Percentiles rank a stretch among this genome's conserved stretches.
Evolutionary conservation across 1,139 yeast species (phyloP).

Genomic region (Geotrichum klebahnii): DNA sequence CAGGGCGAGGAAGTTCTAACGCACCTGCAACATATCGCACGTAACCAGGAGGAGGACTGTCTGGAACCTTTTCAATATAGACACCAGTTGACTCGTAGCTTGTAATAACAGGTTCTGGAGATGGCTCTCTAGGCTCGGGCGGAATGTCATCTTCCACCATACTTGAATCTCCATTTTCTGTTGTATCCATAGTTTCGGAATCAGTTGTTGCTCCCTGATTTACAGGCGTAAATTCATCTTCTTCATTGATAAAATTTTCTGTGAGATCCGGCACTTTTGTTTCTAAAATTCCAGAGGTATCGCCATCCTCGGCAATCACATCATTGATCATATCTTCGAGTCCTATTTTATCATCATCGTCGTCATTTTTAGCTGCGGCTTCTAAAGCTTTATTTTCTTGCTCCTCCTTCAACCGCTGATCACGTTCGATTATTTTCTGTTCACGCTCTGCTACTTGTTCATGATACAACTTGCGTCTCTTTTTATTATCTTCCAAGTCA

Average conservation of each 20-base stretch:
- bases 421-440: slow-evolving; percentile 3
- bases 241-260: slow-evolving; percentile 16
- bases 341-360: slow-evolving; percentile 22
- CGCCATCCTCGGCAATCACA: slow-evolving; percentile 3
- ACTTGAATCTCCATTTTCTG: slow-evolving; percentile 10
- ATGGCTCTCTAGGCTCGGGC: slow-evolving; percentile 23
- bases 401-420: slow-evolving; percentile 18
- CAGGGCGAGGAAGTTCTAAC: slow-evolving; percentile 28
- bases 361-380: slow-evolving; percentile 17
- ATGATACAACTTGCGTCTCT: slow-evolving; percentile 15
- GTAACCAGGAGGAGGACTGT: slow-evolving; percentile 17
- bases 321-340: slow-evolving; percentile 20
- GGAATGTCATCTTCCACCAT: slow-evolving; percentile 5
- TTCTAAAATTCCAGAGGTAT: slow-evolving; percentile 1
- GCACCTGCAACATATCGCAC: slow-evolving; percentile 29
- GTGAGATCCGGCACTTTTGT: slow-evolving; percentile 19
- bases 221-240: slow-evolving; percentile 13
- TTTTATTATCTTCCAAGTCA: slow-evolving; percentile 20
- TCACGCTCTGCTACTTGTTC: slow-evolving; percentile 15
- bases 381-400: slow-evolving; percentile 17
- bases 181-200: slow-evolving; percentile 4
- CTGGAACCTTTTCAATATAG: slow-evolving; percentile 16
- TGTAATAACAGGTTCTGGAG: slow-evolving; percentile 18
- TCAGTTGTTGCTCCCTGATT: slow-evolving; percentile 5
- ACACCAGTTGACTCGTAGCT: slow-evolving; percentile 16